Evolutionary conservation across 495 filamentous ascomycete genomes (phyloP), one percentile per base, ranked within the genome.

Genomic region (Podospora sp.): DNA sequence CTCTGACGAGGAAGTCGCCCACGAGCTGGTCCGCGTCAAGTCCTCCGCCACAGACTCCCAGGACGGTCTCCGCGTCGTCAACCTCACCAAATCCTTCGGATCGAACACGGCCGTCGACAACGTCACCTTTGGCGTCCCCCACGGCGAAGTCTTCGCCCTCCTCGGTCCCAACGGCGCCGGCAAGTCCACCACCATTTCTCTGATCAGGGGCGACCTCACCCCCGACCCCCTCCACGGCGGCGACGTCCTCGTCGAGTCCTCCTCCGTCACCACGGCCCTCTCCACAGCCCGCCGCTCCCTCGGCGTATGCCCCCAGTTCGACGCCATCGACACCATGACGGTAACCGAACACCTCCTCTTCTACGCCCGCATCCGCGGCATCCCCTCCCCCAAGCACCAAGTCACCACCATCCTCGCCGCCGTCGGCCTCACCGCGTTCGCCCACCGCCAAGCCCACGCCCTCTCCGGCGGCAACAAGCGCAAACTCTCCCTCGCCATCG

Each of bases 121-220:
- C 71, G 83, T 96, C 56, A 90, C 89, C 12, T 96, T 97, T 71
- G 90, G 89, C 53, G 87, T 96, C 27, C 83, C 86, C 36, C 87
- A 85, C 57, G 88, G 89, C 63, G 90, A 95, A 73, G 89, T 94
- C 16, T 96, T 96, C 75, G 92, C 92, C 21, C 84, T 96, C 0
- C 85, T 97, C 6, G 93, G 93, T 6, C 92, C 92, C 22, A 97
- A 97, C 74, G 93, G 92, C 25, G 93, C 93, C 0, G 93, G 93
- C 57, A 97, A 97, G 72, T 90, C 87, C 5, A 95, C 92, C 5
- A 94, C 89, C 7, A 94, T 97, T 76, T 89, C 85, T 20, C 80
- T 96, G 46, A 91, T 97, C 75, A 86, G 93, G 65, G 93, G 92
- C n/a, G 92, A 96, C 69, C 82, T 93, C 60, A 84, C 86, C 33